phyloP scores from a whole-genome alignment of 1,139 yeast genomes.

The Hansenula lynferdii region DNA sequence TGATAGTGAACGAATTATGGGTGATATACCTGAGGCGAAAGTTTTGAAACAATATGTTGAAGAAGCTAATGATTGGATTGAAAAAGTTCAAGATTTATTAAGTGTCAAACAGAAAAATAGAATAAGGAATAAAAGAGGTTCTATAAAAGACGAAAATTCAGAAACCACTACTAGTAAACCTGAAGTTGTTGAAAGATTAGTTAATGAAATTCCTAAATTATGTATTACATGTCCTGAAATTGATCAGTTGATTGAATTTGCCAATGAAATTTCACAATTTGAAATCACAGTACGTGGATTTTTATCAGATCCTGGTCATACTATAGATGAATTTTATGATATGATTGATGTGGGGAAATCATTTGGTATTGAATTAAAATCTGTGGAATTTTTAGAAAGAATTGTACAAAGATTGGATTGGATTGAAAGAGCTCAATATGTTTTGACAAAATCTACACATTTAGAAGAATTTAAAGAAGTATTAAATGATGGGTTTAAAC shows the following conservation, averaged over 20 bases:
- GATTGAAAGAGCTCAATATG: constrained; percentile 33
- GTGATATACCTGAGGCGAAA: constrained; percentile 22
- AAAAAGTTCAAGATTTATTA: constrained; percentile 49
- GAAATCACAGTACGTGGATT: constrained; percentile 43
- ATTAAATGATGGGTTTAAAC: constrained; percentile 36
- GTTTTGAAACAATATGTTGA: constrained; percentile 38
- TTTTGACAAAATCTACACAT: constrained; percentile 7
- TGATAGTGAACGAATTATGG: constrained; percentile 50
- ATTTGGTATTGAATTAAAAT: constrained; percentile 52
- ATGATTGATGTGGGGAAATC: constrained; percentile 46
- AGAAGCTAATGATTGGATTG: constrained; percentile 47
- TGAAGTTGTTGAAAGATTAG: constrained; percentile 30
- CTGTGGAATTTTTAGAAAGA: constrained; percentile 43
- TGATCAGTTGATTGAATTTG: constrained; percentile 52
- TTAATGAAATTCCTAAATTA: constrained; percentile 43
- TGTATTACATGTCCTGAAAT: constrained; percentile 54
- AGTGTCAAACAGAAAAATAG: constrained; percentile 47
- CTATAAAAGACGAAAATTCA: constrained; percentile 7
- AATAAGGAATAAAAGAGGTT: constrained; percentile 25
- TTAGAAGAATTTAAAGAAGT: constrained; percentile 34
- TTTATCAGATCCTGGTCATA: constrained; percentile 18
- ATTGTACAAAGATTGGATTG: constrained; percentile 46
- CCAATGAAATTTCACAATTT: constrained; percentile 48
- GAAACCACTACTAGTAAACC: constrained; percentile 21
- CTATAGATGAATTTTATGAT: constrained; percentile 25